phyloP scores from a whole-genome alignment of 208 protist species.

The Acanthamoeba healyi region DNA sequence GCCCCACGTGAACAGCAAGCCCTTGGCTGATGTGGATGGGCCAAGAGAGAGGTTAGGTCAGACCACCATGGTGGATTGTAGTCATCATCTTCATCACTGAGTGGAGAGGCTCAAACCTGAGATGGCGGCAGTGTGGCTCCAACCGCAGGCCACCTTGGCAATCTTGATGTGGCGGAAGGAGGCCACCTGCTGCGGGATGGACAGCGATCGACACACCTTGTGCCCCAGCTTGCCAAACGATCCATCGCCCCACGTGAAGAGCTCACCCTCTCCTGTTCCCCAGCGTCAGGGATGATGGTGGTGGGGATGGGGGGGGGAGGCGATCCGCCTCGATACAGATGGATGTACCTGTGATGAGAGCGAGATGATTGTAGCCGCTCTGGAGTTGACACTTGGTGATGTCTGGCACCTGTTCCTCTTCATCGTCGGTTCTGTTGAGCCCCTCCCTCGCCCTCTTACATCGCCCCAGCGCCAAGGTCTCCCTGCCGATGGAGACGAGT shows the following conservation, averaged over 20 bases:
- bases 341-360: not conserved
- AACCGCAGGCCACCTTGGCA: conserved; percentile 6
- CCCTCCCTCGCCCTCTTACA: not conserved
- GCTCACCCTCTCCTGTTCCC: not conserved
- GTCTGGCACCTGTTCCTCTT: not conserved
- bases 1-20: conserved; percentile 68
- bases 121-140: conserved; percentile 51
- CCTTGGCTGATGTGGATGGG: conserved; percentile 57
- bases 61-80: too few species aligned
- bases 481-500: not conserved
- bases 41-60: not conserved
- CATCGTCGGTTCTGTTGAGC: not conserved
- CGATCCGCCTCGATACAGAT: not conserved
- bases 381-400: not conserved
- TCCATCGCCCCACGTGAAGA: conserved; percentile 61
- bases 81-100: too few species aligned
- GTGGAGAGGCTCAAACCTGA: not conserved
- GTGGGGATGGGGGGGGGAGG: not conserved
- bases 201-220: not conserved
- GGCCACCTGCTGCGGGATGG: not conserved
- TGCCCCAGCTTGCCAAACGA: conserved; percentile 62
- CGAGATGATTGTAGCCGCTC: conserved; percentile 9
- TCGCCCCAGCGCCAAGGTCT: not conserved
- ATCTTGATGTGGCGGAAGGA: conserved; percentile 42
- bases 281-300: not conserved